Conservation (phyloP, 2,329 filamentous ascomycete species). For the Trichoderma lentiforme region DNA sequence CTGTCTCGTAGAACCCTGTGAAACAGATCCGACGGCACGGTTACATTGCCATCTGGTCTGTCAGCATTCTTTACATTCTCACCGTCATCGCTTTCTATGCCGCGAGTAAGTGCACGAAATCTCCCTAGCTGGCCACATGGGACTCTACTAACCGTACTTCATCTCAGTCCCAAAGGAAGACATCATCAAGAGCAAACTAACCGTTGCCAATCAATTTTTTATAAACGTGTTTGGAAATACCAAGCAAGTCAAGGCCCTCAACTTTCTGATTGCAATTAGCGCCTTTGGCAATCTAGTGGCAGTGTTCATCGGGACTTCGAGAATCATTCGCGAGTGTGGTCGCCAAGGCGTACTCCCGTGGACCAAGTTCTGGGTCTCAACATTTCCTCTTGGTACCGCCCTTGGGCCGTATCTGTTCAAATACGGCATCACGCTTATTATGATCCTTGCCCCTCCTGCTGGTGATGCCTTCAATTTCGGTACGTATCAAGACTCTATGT, state of each 20-base stretch:
- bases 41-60: conserved; percentile 47
- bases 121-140: neutral
- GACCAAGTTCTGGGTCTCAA: conserved; percentile 60
- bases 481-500: conserved; percentile 25
- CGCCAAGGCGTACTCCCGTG: conserved; percentile 60
- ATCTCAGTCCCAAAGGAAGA: conserved; percentile 46
- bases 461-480: conserved; percentile 64
- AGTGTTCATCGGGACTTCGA: conserved; percentile 52
- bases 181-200: conserved; percentile 50
- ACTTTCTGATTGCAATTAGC: conserved; percentile 54
- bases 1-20: conserved; percentile 46
- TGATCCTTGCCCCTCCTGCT: conserved; percentile 58
- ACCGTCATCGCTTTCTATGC: conserved; percentile 61
- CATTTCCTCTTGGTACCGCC: conserved; percentile 61
- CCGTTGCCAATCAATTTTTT: conserved; percentile 59
- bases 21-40: conserved; percentile 51
- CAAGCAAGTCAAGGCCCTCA: conserved; percentile 50
- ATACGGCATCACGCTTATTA: conserved; percentile 55
- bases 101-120: conserved; percentile 34
- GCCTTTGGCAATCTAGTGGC: conserved; percentile 59
- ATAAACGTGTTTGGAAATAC: conserved; percentile 52
- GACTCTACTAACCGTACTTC: neutral
- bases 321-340: conserved; percentile 59
- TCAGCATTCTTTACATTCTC: conserved; percentile 54
- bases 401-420: conserved; percentile 57